A percentile compares a stretch with the other conserved stretches of the same genome.
These are phyloP conservation scores for Micromonas pusilla DNA, from an alignment of 139 green algal genomes.

Conservation along the genomic window DNA sequence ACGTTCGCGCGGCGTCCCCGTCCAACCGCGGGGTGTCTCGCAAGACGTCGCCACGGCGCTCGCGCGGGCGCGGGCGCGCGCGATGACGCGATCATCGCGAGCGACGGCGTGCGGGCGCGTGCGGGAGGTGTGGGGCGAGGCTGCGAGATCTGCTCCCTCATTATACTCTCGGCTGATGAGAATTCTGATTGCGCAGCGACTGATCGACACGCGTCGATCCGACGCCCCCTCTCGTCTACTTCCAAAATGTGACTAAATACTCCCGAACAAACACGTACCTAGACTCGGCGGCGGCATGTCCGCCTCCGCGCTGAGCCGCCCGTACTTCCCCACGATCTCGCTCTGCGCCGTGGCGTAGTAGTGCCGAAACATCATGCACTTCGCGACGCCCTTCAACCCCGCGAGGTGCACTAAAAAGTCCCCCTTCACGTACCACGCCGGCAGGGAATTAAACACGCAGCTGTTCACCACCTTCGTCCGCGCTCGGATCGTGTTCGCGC, in stretches of 20 bases:
- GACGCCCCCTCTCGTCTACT: too few relatives aligned
- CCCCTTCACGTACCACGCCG: slow-evolving; percentile 10
- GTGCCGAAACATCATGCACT: slow-evolving; percentile 16
- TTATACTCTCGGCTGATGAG: too few relatives aligned
- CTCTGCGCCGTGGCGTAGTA: slow-evolving; percentile 8
- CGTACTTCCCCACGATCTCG: neutral
- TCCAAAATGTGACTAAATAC: neutral
- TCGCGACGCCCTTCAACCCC: slow-evolving; percentile 7
- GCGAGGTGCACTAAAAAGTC: slow-evolving; percentile 17
- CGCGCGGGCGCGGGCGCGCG: too few relatives aligned
- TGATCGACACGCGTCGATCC: too few relatives aligned
- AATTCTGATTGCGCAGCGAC: too few relatives aligned
- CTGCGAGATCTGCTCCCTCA: too few relatives aligned
- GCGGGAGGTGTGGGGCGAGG: too few relatives aligned
- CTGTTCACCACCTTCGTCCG: slow-evolving; percentile 18
- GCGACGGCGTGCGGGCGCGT: too few relatives aligned
- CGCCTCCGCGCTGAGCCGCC: neutral
- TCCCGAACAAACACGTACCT: neutral
- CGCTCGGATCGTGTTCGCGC: slow-evolving; percentile 16
- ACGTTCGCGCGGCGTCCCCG: too few relatives aligned
- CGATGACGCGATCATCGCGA: too few relatives aligned
- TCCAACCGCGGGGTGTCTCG: too few relatives aligned
- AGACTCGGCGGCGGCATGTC: neutral
- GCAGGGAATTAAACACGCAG: slow-evolving; percentile 21
- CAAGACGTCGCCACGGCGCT: too few relatives aligned